Percentiles rank a stretch among this genome's conserved stretches.
These are phyloP conservation scores for Rhodotorula sp. DNA, from an alignment of 1,284 basidiomycete species.

Conservation along the genomic window DNA sequence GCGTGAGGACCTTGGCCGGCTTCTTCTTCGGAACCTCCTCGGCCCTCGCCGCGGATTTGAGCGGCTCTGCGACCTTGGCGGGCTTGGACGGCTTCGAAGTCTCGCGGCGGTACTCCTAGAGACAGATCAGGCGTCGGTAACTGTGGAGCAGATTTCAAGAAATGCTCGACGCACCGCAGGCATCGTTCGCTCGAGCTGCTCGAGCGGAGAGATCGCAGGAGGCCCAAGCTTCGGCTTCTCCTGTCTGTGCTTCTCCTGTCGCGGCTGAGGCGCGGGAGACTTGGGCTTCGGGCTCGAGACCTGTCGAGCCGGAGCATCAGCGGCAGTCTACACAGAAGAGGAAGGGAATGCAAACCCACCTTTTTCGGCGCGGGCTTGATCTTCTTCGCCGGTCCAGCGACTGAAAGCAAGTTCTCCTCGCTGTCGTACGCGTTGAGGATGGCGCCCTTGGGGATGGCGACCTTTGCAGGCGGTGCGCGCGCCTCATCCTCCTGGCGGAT, in stretches of 20 bases:
- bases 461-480: neutral
- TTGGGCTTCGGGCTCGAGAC: neutral
- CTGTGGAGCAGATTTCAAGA: too few relatives aligned
- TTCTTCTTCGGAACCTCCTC: neutral
- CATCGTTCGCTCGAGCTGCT: slow-evolving; percentile 14
- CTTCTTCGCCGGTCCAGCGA: neutral
- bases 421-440: slow-evolving; percentile 38
- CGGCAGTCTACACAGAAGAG: too few relatives aligned
- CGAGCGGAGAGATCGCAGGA: neutral
- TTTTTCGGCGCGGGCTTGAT: neutral
- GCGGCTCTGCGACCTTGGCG: neutral
- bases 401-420: slow-evolving; percentile 18
- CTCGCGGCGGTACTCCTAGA: slow-evolving; percentile 6
- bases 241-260: neutral
- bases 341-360: neutral
- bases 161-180: slow-evolving; percentile 2
- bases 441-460: neutral
- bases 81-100: slow-evolving; percentile 14
- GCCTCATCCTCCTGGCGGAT: slow-evolving; percentile 22
- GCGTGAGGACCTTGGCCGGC: slow-evolving; percentile 11
- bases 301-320: neutral
- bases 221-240: neutral
- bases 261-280: neutral
- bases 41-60: neutral
- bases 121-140: too few relatives aligned